A percentile compares a stretch with the other conserved stretches of the same genome.
Evolutionary conservation across 2,329 filamentous ascomycete genomes (phyloP).

Genomic region (Trichoderma arundinaceum): DNA sequence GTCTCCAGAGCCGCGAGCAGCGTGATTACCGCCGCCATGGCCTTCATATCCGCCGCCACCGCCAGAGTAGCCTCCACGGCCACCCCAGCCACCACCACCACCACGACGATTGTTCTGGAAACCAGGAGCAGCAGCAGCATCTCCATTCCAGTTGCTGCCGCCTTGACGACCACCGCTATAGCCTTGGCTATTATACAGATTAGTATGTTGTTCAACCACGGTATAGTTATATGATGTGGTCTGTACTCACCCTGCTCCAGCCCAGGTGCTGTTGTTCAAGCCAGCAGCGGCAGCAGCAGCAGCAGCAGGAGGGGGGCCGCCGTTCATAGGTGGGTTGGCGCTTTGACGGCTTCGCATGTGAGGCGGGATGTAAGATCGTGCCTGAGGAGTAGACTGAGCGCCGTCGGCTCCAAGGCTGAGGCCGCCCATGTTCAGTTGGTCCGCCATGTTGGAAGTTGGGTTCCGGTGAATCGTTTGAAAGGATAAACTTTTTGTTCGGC

Average conservation of each 20-base stretch:
- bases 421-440: conserved; percentile 82
- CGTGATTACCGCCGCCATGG: conserved; percentile 55
- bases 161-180: conserved; percentile 25
- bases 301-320: conserved; percentile 22
- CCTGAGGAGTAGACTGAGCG: conserved; percentile 41
- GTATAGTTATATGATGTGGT: not conserved
- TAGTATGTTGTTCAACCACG: not conserved
- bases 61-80: conserved; percentile 44
- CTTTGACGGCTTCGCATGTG: conserved; percentile 70
- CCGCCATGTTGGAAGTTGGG: conserved; percentile 67
- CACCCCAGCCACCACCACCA: conserved; percentile 44
- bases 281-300: conserved; percentile 36
- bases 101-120: conserved; percentile 43
- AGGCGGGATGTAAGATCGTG: conserved; percentile 82
- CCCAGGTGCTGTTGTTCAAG: conserved; percentile 45
- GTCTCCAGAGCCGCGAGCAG: conserved; percentile 84
- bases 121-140: conserved; percentile 30
- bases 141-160: conserved; percentile 29
- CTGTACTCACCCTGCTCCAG: conserved; percentile 46
- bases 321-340: conserved; percentile 40
- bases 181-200: conserved; percentile 1
- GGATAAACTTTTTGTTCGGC: conserved; percentile 12
- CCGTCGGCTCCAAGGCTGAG: conserved; percentile 64
- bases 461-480: conserved; percentile 33
- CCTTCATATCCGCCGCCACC: conserved; percentile 46